These are phyloP conservation scores for Boletellus emodensis DNA, from an alignment of 768 basidiomycete genomes.

Conservation along the genomic window DNA sequence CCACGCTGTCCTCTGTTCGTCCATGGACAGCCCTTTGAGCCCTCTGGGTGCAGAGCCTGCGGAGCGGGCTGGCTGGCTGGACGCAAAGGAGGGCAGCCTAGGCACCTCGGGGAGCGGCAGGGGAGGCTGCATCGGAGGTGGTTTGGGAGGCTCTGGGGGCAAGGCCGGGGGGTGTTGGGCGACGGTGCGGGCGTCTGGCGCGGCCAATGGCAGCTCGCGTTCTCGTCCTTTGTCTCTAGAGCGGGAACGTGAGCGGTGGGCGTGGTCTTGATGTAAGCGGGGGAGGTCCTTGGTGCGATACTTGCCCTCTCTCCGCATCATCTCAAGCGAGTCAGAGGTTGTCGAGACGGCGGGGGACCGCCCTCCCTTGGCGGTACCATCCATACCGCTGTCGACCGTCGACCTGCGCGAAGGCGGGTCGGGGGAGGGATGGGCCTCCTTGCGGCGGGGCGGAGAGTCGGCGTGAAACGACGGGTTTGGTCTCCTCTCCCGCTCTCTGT, in stretches of 20 bases:
- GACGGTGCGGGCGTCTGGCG: background rate
- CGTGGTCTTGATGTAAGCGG: constrained; percentile 7
- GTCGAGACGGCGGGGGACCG: constrained; percentile 26
- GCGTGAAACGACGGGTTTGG: background rate
- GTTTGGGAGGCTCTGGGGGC: constrained; percentile 13
- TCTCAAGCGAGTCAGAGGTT: constrained; percentile 26
- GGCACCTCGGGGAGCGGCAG: constrained; percentile 22
- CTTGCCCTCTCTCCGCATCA: constrained; percentile 15
- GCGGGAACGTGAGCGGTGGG: constrained; percentile 7
- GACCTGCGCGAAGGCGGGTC: constrained; percentile 15
- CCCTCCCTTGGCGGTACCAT: constrained; percentile 8
- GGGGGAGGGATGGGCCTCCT: constrained; percentile 10
- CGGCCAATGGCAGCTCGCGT: background rate
- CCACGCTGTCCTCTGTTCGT: constrained; percentile 38
- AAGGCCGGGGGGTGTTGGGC: background rate
- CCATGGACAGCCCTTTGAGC: constrained; percentile 26
- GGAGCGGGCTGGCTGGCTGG: constrained; percentile 3
- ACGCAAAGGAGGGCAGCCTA: constrained; percentile 17
- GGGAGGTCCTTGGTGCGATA: background rate
- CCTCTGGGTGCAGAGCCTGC: constrained; percentile 1
- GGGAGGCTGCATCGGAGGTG: constrained; percentile 18
- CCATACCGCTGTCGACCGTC: constrained; percentile 8
- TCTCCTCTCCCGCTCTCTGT: constrained; percentile 5
- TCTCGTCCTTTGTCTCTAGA: constrained; percentile 12
- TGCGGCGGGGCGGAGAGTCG: constrained; percentile 17